Evolutionary conservation across 768 basidiomycete species (phyloP).

Genomic region (Astraeus odoratus): DNA sequence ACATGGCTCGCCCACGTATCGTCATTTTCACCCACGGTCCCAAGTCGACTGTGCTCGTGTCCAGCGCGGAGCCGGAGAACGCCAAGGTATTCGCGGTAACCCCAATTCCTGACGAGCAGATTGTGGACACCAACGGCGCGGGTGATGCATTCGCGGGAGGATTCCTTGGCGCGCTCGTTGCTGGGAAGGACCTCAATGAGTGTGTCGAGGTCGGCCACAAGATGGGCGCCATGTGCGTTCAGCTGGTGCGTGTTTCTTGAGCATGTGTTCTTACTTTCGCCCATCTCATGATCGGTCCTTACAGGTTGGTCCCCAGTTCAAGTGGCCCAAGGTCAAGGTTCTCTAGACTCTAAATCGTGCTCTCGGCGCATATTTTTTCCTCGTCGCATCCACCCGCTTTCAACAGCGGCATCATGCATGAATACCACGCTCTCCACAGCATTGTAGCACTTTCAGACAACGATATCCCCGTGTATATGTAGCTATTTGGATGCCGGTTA

Average conservation of each 20-base stretch:
- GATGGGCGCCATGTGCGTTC: constrained; percentile 79
- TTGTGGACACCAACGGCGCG: constrained; percentile 97
- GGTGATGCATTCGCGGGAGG: constrained; percentile 98
- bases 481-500: not conserved
- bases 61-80: constrained; percentile 45
- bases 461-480: not conserved
- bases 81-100: constrained; percentile 54
- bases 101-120: constrained; percentile 50
- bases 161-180: constrained; percentile 79
- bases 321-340: constrained; percentile 50
- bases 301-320: constrained; percentile 50
- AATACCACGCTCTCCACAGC: constrained; percentile 30
- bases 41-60: constrained; percentile 69
- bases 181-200: constrained; percentile 73
- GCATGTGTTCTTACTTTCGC: not conserved
- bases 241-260: constrained; percentile 45
- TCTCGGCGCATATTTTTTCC: not conserved
- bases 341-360: constrained; percentile 19
- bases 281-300: no score
- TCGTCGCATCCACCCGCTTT: constrained; percentile 24
- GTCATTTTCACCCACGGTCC: constrained; percentile 93
- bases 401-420: constrained; percentile 31
- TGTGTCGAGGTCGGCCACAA: constrained; percentile 82
- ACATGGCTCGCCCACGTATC: constrained; percentile 65
- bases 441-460: constrained; percentile 22